A percentile compares a stretch with the other conserved stretches of the same genome.
These are phyloP conservation scores for Beauveria medogensis DNA, from an alignment of 2,329 filamentous ascomycete genomes.

Conservation along the genomic window DNA sequence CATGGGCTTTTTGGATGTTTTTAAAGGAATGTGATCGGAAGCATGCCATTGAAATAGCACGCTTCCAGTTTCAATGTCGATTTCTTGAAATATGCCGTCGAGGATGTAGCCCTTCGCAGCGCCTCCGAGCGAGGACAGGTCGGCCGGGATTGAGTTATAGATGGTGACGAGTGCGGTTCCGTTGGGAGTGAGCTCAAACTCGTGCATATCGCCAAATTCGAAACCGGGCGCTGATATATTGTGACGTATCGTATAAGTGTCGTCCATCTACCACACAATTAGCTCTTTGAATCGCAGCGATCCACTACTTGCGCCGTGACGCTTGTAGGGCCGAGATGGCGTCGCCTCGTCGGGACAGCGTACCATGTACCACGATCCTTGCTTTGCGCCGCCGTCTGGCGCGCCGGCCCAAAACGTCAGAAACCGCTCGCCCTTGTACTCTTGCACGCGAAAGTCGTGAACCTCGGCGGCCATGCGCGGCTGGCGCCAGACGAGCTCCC, in stretches of 20 bases:
- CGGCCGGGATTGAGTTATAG: conserved; percentile 26
- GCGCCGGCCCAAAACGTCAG: conserved; percentile 27
- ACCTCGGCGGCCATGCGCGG: conserved; percentile 13
- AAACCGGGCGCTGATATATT: conserved; percentile 5
- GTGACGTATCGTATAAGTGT: conserved; percentile 9
- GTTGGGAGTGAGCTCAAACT: conserved; percentile 27
- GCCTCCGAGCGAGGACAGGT: conserved; percentile 25
- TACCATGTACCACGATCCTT: conserved; percentile 37
- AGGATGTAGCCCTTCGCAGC: conserved; percentile 17
- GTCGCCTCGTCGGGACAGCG: conserved; percentile 1
- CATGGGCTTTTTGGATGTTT: neutral
- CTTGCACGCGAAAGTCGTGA: conserved; percentile 16
- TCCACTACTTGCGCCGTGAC: neutral
- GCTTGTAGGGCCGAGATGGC: neutral
- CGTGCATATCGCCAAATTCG: conserved; percentile 28
- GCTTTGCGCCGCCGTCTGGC: conserved; percentile 35
- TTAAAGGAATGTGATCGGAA: conserved; percentile 16
- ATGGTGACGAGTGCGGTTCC: conserved; percentile 30
- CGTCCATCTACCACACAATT: conserved; percentile 3
- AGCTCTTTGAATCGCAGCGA: neutral
- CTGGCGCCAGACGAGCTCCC: conserved; percentile 22
- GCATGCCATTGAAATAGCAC: conserved; percentile 38
- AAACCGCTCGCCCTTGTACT: conserved; percentile 13
- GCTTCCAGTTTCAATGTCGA: conserved; percentile 38
- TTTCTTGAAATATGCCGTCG: conserved; percentile 28